A percentile compares a stretch with the other conserved stretches of the same genome.
These are phyloP conservation scores for Penicillium pulvis DNA, from an alignment of 495 filamentous ascomycete genomes.

Conservation along the genomic window DNA sequence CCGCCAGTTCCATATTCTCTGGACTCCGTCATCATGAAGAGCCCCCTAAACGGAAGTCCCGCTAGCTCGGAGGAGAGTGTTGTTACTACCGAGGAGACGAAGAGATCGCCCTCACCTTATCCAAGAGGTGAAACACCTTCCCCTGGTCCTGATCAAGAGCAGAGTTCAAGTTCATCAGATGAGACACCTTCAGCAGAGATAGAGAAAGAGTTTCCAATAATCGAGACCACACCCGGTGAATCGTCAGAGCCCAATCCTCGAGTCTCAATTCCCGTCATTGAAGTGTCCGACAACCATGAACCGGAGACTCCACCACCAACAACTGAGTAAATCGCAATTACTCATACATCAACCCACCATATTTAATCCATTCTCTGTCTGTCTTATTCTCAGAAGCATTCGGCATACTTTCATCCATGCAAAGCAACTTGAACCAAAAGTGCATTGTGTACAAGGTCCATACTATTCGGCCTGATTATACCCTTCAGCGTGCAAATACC, in stretches of 20 bases:
- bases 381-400: not conserved
- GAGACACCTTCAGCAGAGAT: constrained; percentile 12
- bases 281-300: constrained; percentile 22
- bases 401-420: not conserved
- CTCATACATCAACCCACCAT: not conserved
- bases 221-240: not conserved
- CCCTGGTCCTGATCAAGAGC: constrained; percentile 11
- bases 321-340: not conserved
- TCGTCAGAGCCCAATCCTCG: not conserved
- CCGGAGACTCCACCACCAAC: not conserved
- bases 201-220: not conserved
- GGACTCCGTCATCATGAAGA: constrained; percentile 34
- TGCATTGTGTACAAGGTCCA: not conserved
- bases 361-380: not conserved
- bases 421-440: not conserved
- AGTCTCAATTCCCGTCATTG: constrained; percentile 26
- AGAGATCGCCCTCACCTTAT: constrained; percentile 13
- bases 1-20: constrained; percentile 30
- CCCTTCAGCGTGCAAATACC: constrained; percentile 5
- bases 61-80: constrained; percentile 47
- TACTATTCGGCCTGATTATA: not conserved
- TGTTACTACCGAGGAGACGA: constrained; percentile 14
- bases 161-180: constrained; percentile 1
- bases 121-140: constrained; percentile 7
- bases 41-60: constrained; percentile 31